These are phyloP conservation scores for Tylopilus subfusipes DNA, from an alignment of 768 basidiomycete species.

Conservation along the genomic window DNA sequence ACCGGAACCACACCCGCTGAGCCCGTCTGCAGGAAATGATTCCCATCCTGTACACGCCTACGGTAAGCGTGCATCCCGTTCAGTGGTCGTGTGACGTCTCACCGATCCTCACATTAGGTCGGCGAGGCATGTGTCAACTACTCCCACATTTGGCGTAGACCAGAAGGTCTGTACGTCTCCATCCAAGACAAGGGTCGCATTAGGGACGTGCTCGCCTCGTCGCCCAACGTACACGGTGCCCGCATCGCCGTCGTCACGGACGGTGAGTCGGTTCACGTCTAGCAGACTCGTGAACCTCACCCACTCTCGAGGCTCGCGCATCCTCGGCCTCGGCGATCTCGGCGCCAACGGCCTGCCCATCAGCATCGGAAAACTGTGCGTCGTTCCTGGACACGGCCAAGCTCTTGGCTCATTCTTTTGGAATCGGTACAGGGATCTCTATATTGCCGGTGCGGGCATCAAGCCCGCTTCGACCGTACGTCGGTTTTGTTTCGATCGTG, in stretches of 20 bases:
- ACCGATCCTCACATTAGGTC: slow-evolving; percentile 30
- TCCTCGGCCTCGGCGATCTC: slow-evolving; percentile 61
- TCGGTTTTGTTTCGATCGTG: neutral
- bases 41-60: slow-evolving; percentile 75
- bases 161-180: slow-evolving; percentile 60
- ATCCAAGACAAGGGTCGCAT: slow-evolving; percentile 66
- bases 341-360: slow-evolving; percentile 47
- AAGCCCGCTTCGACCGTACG: slow-evolving; percentile 45
- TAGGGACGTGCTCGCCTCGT: slow-evolving; percentile 50
- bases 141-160: slow-evolving; percentile 63
- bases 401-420: neutral
- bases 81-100: slow-evolving; percentile 8
- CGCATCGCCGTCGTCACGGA: slow-evolving; percentile 80
- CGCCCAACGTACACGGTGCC: slow-evolving; percentile 42
- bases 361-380: slow-evolving; percentile 69
- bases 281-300: neutral
- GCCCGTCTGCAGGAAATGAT: slow-evolving; percentile 43
- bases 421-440: slow-evolving; percentile 48
- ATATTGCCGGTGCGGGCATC: slow-evolving; percentile 69
- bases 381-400: slow-evolving; percentile 3
- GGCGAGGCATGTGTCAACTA: slow-evolving; percentile 73
- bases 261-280: slow-evolving; percentile 34
- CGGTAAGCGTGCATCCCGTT: slow-evolving; percentile 38
- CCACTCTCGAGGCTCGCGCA: slow-evolving; percentile 49
- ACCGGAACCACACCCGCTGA: neutral